phyloP scores from a whole-genome alignment of 768 basidiomycete species.

The Myochromella boudieri region DNA sequence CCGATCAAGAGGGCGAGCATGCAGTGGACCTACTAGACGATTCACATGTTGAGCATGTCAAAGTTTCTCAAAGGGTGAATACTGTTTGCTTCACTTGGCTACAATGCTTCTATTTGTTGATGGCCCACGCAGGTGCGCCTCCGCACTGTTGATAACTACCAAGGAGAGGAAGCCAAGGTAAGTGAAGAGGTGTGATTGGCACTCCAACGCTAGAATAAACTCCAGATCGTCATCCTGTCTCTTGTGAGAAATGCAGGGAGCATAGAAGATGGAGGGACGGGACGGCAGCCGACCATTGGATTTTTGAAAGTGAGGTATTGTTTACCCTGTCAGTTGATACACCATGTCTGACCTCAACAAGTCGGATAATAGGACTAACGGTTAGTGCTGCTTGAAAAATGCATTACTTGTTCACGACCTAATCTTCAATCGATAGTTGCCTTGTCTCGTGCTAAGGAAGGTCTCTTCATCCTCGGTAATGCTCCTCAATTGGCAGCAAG shows the following conservation, averaged over 20 bases:
- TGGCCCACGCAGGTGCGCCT: conserved; percentile 50
- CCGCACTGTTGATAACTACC: conserved; percentile 77
- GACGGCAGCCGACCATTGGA: conserved; percentile 50
- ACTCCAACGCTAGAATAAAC: background rate
- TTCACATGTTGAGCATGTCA: conserved; percentile 40
- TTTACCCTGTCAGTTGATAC: background rate
- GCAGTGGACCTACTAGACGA: conserved; percentile 20
- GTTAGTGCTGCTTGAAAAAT: conserved; percentile 21
- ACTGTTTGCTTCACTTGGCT: background rate
- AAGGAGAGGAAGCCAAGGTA: conserved; percentile 70
- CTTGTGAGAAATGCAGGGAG: conserved; percentile 69
- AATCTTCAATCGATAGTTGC: conserved; percentile 45
- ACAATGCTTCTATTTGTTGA: background rate
- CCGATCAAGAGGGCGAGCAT: conserved; percentile 46
- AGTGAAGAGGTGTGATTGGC: background rate
- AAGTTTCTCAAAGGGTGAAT: conserved; percentile 53
- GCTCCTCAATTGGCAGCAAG: conserved; percentile 48
- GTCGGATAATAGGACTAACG: conserved; percentile 59
- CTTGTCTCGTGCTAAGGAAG: conserved; percentile 71
- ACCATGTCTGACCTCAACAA: conserved; percentile 17
- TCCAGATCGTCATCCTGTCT: conserved; percentile 67
- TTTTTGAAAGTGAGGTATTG: conserved; percentile 60
- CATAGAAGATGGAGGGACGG: conserved; percentile 33
- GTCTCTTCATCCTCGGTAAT: conserved; percentile 74
- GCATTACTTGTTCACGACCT: background rate